A percentile compares a stretch with the other conserved stretches of the same genome.
phyloP scores from a whole-genome alignment of 768 basidiomycete genomes.

The Phylloporus sp. region DNA sequence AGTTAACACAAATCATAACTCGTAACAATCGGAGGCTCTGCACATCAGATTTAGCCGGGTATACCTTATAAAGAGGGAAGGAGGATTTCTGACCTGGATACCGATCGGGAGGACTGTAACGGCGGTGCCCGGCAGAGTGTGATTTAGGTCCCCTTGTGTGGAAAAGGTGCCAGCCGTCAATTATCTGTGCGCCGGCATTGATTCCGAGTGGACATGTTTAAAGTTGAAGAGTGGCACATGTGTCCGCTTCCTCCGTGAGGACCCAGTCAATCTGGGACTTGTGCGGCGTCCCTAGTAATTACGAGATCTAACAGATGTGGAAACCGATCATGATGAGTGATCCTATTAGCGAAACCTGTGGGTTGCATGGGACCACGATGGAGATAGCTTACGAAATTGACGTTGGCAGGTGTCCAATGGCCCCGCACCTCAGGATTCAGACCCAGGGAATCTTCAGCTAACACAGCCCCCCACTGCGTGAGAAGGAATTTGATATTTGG shows the following conservation, averaged over 20 bases:
- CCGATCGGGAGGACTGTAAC: conserved; percentile 18
- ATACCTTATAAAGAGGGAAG: conserved; percentile 1
- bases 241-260: conserved; percentile 21
- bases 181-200: conserved; percentile 21
- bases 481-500: conserved; percentile 19
- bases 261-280: conserved; percentile 16
- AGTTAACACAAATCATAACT: conserved; percentile 4
- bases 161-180: conserved; percentile 13
- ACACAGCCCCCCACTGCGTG: conserved; percentile 10
- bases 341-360: conserved; percentile 17
- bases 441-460: conserved; percentile 11
- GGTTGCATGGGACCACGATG: conserved; percentile 11
- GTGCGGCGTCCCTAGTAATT: conserved; percentile 23
- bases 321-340: conserved; percentile 18
- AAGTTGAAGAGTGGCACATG: conserved; percentile 13
- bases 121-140: conserved; percentile 24
- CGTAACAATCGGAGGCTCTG: conserved; percentile 13
- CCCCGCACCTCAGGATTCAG: conserved; percentile 4
- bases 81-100: conserved; percentile 16
- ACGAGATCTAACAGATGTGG: conserved; percentile 20
- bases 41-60: conserved; percentile 12
- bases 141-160: conserved; percentile 12
- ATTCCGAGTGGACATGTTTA: conserved; percentile 23
- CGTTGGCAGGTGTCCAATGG: conserved; percentile 9
- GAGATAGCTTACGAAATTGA: conserved; percentile 16